phyloP scores from a whole-genome alignment of 2,329 filamentous ascomycete genomes.

The Aspergillus ochraceoroseus region DNA sequence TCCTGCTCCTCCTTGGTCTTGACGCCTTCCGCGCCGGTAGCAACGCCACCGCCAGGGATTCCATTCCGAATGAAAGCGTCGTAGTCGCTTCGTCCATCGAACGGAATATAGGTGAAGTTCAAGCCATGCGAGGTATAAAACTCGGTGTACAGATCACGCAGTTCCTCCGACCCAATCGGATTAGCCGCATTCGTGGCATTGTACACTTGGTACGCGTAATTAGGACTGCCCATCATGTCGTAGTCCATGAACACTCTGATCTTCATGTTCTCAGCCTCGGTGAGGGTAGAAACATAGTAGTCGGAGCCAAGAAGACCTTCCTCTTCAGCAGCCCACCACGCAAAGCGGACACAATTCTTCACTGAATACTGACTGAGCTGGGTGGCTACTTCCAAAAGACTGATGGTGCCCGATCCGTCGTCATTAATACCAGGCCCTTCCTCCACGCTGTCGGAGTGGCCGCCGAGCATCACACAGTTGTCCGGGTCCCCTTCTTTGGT shows the following conservation, averaged over 20 bases:
- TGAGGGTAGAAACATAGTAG: constrained; percentile 51
- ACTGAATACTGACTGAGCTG: constrained; percentile 66
- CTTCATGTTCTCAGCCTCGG: constrained; percentile 50
- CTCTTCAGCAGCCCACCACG: constrained; percentile 60
- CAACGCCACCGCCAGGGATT: constrained; percentile 69
- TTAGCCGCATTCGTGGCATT: constrained; percentile 53
- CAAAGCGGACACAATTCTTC: constrained; percentile 64
- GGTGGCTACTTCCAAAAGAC: constrained; percentile 55
- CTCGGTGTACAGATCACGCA: constrained; percentile 62
- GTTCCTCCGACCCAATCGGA: constrained; percentile 61
- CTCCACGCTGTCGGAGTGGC: constrained; percentile 57
- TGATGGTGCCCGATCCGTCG: constrained; percentile 63
- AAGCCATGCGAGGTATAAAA: constrained; percentile 61
- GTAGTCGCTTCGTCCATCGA: constrained; percentile 76
- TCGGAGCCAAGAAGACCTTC: constrained; percentile 57
- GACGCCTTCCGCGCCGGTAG: constrained; percentile 69
- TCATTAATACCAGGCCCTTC: constrained; percentile 70
- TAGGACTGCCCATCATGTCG: constrained; percentile 63
- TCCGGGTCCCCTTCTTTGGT: constrained; percentile 54
- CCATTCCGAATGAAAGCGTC: constrained; percentile 67
- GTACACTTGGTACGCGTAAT: constrained; percentile 54
- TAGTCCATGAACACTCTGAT: constrained; percentile 65
- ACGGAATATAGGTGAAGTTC: constrained; percentile 67
- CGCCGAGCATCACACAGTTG: constrained; percentile 56
- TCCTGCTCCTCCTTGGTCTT: constrained; percentile 63